Base-by-base conservation (phyloP, 2,329 filamentous ascomycete genomes). In the Corinectria fuckeliana region DNA sequence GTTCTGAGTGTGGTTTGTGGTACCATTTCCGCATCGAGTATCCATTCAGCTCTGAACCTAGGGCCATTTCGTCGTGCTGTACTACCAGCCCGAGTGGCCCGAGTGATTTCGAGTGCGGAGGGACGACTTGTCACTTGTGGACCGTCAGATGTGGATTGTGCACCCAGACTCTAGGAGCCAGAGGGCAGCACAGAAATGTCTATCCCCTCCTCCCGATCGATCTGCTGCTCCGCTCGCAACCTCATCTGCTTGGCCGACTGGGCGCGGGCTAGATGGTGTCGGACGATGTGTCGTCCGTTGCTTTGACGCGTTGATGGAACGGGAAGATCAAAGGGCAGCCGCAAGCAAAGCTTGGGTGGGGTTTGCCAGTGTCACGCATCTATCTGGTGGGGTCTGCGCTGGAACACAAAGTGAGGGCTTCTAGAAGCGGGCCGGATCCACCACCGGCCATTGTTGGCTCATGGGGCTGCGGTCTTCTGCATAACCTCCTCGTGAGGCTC, bases 1-100 rank as follows among this genome's bases (percentile, higher is more conserved):
- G 56, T 50, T 32, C 48, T 53, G 54, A 41, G 44, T 20, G 52
- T 34, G 23, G 45, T 41, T 58, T 65, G 60, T 61, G 60, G 65
- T 66, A 56, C 63, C 56, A 62, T 62, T 44, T 42, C 21, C 49
- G 38, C 52, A 13, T 18, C 42, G 11, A 44, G 52, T 49, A 53
- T 52, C 20, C 36, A 53, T 57, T 58, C 54, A 59, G 21, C 48
- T 34, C 28, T 39, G 41, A 44, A 41, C 34, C 45, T 11, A 41
- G n/a, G 60, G 32, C 18, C 11, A 14, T 34, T 38, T 30, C 21
- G 16, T 16, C 7, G n/a, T 10, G n/a, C 25, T 45, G 44, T 53
- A 11, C 39, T 13, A 57, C 44, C 28, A 50, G 36, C 26, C 10
- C 16, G 32, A 50, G 36, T 32, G 26, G 28, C 36, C 13, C 44